Percentiles rank a stretch among this genome's conserved stretches.
phyloP scores from a whole-genome alignment of 495 filamentous ascomycete genomes.

The Aspergillus sparsus region DNA sequence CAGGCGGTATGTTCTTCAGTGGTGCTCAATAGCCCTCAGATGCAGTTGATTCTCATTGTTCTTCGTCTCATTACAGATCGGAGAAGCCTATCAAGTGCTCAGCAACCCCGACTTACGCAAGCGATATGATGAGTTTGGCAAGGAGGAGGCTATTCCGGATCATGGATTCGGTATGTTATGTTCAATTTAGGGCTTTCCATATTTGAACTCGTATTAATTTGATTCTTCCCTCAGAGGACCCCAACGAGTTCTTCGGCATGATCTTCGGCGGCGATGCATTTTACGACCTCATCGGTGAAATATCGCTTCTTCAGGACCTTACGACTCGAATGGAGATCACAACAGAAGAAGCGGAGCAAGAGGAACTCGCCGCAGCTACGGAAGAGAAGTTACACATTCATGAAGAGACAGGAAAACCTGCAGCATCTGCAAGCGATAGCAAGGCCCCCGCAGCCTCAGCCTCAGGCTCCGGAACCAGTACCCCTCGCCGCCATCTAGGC shows the following conservation, averaged over 20 bases:
- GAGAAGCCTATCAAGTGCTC: conserved; percentile 97
- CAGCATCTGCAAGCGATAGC: conserved; percentile 24
- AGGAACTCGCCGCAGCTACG: conserved; percentile 56
- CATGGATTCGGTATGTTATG: conserved; percentile 79
- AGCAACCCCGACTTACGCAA: conserved; percentile 81
- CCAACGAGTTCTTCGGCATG: conserved; percentile 96
- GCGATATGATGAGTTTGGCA: conserved; percentile 95
- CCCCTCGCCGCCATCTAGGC: conserved; percentile 66
- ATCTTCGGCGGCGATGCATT: conserved; percentile 99
- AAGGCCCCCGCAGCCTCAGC: conserved; percentile 25
- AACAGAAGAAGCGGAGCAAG: conserved; percentile 66
- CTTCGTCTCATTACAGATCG: conserved; percentile 55
- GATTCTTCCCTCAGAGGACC: conserved; percentile 62
- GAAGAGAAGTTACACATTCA: conserved; percentile 53
- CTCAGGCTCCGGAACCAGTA: conserved; percentile 59
- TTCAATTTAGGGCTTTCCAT: background rate
- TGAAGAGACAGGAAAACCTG: conserved; percentile 41
- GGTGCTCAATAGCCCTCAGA: background rate
- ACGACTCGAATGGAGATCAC: conserved; percentile 91
- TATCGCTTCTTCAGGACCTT: conserved; percentile 88
- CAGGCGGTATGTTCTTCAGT: conserved; percentile 61
- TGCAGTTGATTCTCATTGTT: conserved; percentile 2
- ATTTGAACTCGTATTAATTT: background rate
- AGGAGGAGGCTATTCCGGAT: conserved; percentile 82
- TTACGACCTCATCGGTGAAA: conserved; percentile 85